Evolutionary conservation across 2,329 filamentous ascomycete genomes (phyloP).

Genomic region (Akanthomyces dipterigenus): DNA sequence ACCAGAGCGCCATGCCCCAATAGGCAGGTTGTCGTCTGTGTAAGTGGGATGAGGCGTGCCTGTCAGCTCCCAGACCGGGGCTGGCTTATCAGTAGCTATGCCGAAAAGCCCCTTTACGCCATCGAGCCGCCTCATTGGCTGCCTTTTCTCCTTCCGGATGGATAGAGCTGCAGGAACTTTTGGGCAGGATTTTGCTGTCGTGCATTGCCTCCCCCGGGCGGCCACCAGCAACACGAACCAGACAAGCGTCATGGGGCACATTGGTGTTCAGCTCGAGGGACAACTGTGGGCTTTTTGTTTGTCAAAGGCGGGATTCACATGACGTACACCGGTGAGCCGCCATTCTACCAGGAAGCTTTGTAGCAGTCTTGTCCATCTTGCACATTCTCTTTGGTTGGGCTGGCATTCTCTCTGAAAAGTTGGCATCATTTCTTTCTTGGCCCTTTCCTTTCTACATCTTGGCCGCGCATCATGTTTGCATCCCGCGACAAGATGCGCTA

Average conservation of each 20-base stretch:
- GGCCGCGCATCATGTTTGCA: too few relatives aligned
- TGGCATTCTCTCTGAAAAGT: not conserved
- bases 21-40: not conserved
- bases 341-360: not conserved
- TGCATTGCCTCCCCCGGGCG: not conserved
- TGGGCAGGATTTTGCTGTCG: not conserved
- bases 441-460: not conserved
- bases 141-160: not conserved
- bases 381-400: too few relatives aligned
- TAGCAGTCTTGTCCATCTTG: not conserved
- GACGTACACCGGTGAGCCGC: not conserved
- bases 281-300: not conserved
- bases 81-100: too few relatives aligned
- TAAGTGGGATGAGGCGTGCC: not conserved
- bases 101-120: not conserved
- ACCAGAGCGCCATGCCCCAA: not conserved
- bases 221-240: not conserved
- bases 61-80: not conserved
- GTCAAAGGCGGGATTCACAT: not conserved
- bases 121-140: not conserved
- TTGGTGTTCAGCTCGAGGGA: not conserved
- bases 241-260: not conserved
- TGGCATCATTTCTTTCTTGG: accelerated
- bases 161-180: not conserved
- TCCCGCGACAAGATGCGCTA: not conserved